phyloP scores from a whole-genome alignment of 2,329 filamentous ascomycete genomes.

The Diplodia intermedia region DNA sequence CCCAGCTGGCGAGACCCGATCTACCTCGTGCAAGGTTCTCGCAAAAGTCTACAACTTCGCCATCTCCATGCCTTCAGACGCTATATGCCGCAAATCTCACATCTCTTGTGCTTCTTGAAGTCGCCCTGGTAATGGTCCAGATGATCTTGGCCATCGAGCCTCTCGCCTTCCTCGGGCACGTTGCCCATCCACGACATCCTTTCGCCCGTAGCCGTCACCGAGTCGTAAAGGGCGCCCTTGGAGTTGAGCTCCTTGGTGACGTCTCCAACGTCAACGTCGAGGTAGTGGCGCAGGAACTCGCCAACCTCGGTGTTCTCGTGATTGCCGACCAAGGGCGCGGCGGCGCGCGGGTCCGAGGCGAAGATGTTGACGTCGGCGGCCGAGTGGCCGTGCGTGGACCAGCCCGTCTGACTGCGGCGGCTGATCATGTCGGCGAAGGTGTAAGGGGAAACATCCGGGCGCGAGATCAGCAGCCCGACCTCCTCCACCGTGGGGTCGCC shows the following conservation, averaged over 20 bases:
- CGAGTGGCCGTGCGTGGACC: conserved; percentile 79
- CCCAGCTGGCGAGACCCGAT: not conserved
- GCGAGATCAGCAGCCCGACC: conserved; percentile 68
- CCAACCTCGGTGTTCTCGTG: conserved; percentile 96
- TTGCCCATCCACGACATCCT: conserved; percentile 53
- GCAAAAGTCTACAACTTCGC: not conserved
- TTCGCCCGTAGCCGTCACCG: conserved; percentile 40
- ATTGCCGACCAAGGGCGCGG: conserved; percentile 76
- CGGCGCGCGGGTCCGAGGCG: conserved; percentile 71
- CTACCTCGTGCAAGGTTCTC: not conserved
- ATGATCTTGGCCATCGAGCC: conserved; percentile 55
- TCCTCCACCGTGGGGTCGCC: conserved; percentile 74
- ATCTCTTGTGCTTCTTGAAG: conserved; percentile 37
- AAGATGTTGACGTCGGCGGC: conserved; percentile 98
- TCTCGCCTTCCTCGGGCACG: conserved; percentile 49
- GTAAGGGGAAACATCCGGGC: conserved; percentile 64
- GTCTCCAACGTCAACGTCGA: conserved; percentile 77
- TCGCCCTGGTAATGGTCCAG: conserved; percentile 39
- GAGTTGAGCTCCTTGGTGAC: conserved; percentile 78
- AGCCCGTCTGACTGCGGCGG: conserved; percentile 85
- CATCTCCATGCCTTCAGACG: not conserved
- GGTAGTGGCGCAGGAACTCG: conserved; percentile 77
- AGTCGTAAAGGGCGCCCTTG: conserved; percentile 53
- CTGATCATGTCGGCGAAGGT: conserved; percentile 86
- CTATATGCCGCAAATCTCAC: conserved; percentile 33